Base-by-base conservation (phyloP, 2,329 filamentous ascomycete species). In the Phaeosphaeria sp. region DNA sequence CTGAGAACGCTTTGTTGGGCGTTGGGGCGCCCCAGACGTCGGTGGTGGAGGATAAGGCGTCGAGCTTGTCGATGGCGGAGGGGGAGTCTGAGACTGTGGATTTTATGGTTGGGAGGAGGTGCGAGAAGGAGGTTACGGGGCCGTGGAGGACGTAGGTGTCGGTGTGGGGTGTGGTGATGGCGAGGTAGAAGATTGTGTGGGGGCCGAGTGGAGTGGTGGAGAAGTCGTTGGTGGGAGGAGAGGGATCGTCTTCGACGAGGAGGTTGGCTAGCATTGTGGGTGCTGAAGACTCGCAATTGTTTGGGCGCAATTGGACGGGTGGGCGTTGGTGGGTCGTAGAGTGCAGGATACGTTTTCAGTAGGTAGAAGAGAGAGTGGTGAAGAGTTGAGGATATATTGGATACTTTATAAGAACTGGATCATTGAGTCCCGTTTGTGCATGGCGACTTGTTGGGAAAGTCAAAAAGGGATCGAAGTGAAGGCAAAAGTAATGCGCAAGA, bases 151-250 rank as follows among this genome's bases (percentile, higher is more conserved):
- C 39, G 59, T 60, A 60, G 7, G 52, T 51, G 58, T 73, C 68
- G 15, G 54, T 63, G 60, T 71, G 66, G 0, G 67, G 71, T 0
- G 59, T 60, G 7, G 50, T 68, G 62, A 63, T 50, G 51, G 62
- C 60, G 30, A 73, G 69, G 58, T 72, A 72, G 58, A 62, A 62
- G 59, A 68, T 57, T 10, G 67, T 67, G 44, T 58, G n/a, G 1
- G 54, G 21, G 9, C 30, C 17, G 22, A 44, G 23, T 15, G 49
- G 6, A 20, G 60, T 46, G 1, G 53, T 47, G 39, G 59, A 44
- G 52, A 67, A 60, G 54, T 60, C 43, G 25, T 70, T 62, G n/a
- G 22, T 17, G 13, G 66, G 67, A 11, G 33, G 15, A 13, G 18
- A 23, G 48, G 11, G 18, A 18, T 22, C 41, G 17, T 9, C 11